Evolutionary conservation across 352 stramenopile genomes (phyloP).

Genomic region (Thalassiosira sp.): DNA sequence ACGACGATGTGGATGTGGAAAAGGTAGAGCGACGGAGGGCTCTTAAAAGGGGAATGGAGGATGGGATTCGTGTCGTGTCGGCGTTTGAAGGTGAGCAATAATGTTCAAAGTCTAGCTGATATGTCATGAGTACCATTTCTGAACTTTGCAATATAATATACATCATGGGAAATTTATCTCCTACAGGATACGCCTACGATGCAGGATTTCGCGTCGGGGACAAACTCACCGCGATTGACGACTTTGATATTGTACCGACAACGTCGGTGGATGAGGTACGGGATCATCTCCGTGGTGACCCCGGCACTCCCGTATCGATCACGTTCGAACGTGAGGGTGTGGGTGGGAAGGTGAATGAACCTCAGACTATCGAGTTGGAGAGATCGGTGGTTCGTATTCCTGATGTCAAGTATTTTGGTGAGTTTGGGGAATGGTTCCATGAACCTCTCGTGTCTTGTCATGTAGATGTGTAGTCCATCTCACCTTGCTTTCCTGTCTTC

Average conservation of each 20-base stretch:
- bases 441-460: no score
- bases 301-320: conserved; percentile 81
- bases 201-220: conserved; percentile 83
- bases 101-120: not conserved
- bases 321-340: conserved; percentile 73
- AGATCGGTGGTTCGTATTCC: conserved; percentile 78
- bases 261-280: conserved; percentile 82
- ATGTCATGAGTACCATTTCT: no score
- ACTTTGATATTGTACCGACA: conserved; percentile 53
- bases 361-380: conserved; percentile 70
- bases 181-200: conserved; percentile 77
- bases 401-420: conserved; percentile 82
- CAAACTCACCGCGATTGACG: conserved; percentile 75
- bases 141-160: no score
- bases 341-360: conserved; percentile 46
- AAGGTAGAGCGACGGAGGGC: conserved; percentile 42
- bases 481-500: not conserved
- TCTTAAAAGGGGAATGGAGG: conserved; percentile 51
- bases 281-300: conserved; percentile 83
- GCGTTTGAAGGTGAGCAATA: conserved; percentile 82
- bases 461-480: no score
- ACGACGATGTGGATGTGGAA: conserved; percentile 45
- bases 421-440: not conserved
- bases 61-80: conserved; percentile 78
- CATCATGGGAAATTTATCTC: no score